Percentiles rank a stretch among this genome's conserved stretches.
phyloP scores from a whole-genome alignment of 176 grass and related monocot genomes.

The Typha latifolia region DNA sequence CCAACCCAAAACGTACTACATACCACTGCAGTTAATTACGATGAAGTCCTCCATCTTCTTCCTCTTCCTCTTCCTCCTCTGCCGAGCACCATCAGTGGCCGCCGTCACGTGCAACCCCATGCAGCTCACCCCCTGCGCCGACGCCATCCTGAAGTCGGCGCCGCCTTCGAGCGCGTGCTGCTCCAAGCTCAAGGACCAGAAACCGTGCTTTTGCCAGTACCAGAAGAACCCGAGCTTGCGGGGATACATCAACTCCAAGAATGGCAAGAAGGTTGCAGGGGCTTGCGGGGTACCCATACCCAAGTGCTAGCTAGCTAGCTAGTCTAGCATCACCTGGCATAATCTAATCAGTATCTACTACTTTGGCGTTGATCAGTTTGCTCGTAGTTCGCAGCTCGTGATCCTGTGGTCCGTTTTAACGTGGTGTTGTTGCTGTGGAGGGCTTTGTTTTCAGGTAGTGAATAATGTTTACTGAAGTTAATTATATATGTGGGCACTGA shows the following conservation, averaged over 20 bases:
- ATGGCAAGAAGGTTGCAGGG: constrained; percentile 72
- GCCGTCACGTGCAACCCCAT: constrained; percentile 52
- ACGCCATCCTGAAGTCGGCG: constrained; percentile 49
- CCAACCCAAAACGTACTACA: no score
- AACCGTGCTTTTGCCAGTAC: constrained; percentile 83
- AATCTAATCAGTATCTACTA: no score
- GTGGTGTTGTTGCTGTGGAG: no score
- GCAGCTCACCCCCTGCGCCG: constrained; percentile 56
- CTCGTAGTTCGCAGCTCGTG: no score
- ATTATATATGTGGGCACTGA: no score
- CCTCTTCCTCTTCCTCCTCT: constrained; percentile 7
- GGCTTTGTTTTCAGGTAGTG: no score
- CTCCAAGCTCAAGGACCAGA: constrained; percentile 61
- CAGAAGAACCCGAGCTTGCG: constrained; percentile 50
- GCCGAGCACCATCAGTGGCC: constrained; percentile 1
- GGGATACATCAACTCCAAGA: constrained; percentile 81
- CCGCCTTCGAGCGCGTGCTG: constrained; percentile 52
- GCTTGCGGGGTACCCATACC: constrained; percentile 30
- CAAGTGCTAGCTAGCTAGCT: not conserved
- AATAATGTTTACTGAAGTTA: no score
- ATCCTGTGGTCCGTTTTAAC: no score
- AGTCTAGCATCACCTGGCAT: not conserved
- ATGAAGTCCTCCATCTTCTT: not conserved
- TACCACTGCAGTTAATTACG: no score
- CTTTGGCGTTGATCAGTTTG: no score